Base-by-base conservation (phyloP, 2,329 filamentous ascomycete species). In the Hypoxylon sp. region DNA sequence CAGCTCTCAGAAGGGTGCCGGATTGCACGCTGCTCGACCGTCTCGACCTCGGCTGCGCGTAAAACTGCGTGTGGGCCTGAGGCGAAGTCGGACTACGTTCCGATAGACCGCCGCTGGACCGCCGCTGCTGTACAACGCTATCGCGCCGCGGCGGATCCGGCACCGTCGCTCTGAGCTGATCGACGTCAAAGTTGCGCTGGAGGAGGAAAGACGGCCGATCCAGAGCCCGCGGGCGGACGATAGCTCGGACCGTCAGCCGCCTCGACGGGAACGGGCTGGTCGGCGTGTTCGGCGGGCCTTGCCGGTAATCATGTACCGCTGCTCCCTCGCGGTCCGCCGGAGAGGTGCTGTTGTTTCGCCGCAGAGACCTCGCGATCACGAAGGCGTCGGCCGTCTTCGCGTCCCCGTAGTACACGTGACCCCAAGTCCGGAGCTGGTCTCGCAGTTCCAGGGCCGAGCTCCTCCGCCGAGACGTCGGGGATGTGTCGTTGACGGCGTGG, bases 101-200 rank as follows among this genome's bases (percentile, higher is more conserved):
- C n/a, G 4, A 26, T 4, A 45, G 17, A 15, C 24, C 21, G n/a
- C 41, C 24, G 24, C 41, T 46, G n/a, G 9, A 37, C 4, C 37
- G 37, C 0, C 31, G 55, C 18, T 46, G 53, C 11, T 48, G 31
- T 48, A 29, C 4, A 24, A 17, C 27, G 15, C 21, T 13, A 8
- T 7, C 18, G 15, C 58, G 37, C 2, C 65, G 63, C 6, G 66
- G 56, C 7, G 72, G 70, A 2, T 76, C 72, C 1, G 77, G 77
- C n/a, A 83, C 72, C 0, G 78, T 80, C 7, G 77, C 73, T 41
- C 78, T 74, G 8, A 85, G 69, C 58, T 78, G 73, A 21, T 78
- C 73, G 11, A 84, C 70, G 57, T 84, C 75, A 57, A 86, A 82
- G 15, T 75, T 77, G 24, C 82, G 77, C 61, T 78, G 75, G 15